Evolutionary conservation across 805 yeast species (phyloP).

Genomic region (Brettanomyces anomalus): DNA sequence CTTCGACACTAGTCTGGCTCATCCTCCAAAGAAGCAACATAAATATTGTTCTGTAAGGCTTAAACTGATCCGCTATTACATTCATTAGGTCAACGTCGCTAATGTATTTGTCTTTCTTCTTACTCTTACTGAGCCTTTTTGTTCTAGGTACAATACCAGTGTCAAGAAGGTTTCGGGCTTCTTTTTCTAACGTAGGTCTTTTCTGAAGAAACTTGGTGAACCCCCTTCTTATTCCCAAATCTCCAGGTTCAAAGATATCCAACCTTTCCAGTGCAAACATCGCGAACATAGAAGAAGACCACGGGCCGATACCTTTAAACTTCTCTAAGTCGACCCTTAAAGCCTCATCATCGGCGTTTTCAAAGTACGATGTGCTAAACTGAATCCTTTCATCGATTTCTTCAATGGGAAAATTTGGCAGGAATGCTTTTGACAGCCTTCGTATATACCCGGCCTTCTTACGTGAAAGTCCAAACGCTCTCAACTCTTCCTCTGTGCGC

Average conservation of each 20-base stretch:
- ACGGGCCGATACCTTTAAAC: slow-evolving; percentile 67
- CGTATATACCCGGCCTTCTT: slow-evolving; percentile 58
- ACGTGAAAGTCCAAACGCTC: slow-evolving; percentile 59
- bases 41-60: slow-evolving; percentile 59
- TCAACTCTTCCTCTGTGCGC: slow-evolving; percentile 36
- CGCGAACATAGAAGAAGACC: slow-evolving; percentile 89
- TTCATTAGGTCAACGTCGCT: slow-evolving; percentile 47
- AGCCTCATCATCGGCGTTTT: slow-evolving; percentile 8
- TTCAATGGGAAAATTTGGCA: slow-evolving; percentile 14
- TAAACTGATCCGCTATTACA: slow-evolving; percentile 46
- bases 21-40: slow-evolving; percentile 72
- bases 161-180: slow-evolving; percentile 32
- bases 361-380: slow-evolving; percentile 12
- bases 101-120: slow-evolving; percentile 16
- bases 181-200: slow-evolving; percentile 39
- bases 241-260: slow-evolving; percentile 70
- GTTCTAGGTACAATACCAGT: slow-evolving; percentile 22
- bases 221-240: slow-evolving; percentile 82
- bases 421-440: slow-evolving; percentile 45
- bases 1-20: slow-evolving; percentile 48
- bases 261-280: slow-evolving; percentile 56
- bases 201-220: slow-evolving; percentile 51
- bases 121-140: slow-evolving; percentile 25
- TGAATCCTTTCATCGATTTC: slow-evolving; percentile 10
- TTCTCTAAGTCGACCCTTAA: slow-evolving; percentile 12